A percentile compares a stretch with the other conserved stretches of the same genome.
phyloP scores from a whole-genome alignment of 106 monocot genomes.

The Platanthera guangdongensis region DNA sequence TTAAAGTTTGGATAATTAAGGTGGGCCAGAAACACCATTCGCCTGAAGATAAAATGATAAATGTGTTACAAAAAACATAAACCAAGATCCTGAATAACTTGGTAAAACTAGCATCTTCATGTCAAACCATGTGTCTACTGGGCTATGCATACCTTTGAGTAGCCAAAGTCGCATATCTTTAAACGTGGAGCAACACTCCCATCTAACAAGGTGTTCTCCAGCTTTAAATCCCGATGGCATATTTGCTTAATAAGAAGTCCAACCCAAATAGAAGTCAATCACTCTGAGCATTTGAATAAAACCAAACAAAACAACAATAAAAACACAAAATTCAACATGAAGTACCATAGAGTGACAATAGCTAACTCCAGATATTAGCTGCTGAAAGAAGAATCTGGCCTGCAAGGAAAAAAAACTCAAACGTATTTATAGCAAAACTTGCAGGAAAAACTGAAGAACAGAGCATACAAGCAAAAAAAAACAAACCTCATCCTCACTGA shows the following conservation, averaged over 20 bases:
- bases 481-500: conserved; percentile 35
- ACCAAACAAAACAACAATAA: neutral
- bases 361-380: conserved; percentile 21
- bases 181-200: conserved; percentile 19
- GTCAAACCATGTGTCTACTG: neutral
- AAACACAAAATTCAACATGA: neutral
- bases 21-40: neutral
- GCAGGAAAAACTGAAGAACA: neutral
- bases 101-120: neutral
- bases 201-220: conserved; percentile 27
- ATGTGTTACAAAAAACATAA: neutral
- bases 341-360: conserved; percentile 22
- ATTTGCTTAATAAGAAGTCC: conserved; percentile 13
- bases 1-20: neutral
- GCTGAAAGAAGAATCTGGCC: conserved; percentile 23
- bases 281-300: neutral
- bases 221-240: conserved; percentile 25
- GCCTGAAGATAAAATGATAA: neutral
- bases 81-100: neutral
- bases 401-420: neutral
- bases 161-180: conserved; percentile 27
- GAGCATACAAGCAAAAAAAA: neutral
- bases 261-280: neutral
- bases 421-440: neutral
- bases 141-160: conserved; percentile 20